Evolutionary conservation across 768 basidiomycete genomes (phyloP), one percentile per base, ranked within the genome.

Genomic region (Tylopilus sp.): DNA sequence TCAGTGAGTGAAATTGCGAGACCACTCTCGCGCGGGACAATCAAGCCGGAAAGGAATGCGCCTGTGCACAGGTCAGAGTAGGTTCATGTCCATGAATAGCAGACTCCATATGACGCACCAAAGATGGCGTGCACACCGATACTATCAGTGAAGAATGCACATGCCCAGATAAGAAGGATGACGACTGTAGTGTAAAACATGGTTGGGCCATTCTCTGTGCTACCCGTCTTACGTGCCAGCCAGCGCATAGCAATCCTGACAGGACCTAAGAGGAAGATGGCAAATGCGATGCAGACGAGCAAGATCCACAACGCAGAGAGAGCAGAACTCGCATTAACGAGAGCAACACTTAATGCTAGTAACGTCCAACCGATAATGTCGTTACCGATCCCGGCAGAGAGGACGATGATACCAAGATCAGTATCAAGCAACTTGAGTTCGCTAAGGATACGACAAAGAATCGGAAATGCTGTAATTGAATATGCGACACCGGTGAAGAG

Each of bases 121-220:
- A 96, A 96, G 57, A 95, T 92, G 33, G 92, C 86, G 64, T 92
- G 88, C 1, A 92, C 89, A 24, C 92, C 96, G 60, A 98, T 93
- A 49, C 89, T 76, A 61, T 96, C 94, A 1, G 94, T 96, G 66
- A 98, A 87, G 71, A 96, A 98, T 0, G 94, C 90, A 9, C 85
- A 89, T 0, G 82, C 84, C 71, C 98, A 94, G 13, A 93, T 74
- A 8, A 91, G 69, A 14, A 96, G 70, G 50, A 96, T 86, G 16
- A 85, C 86, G 1, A 82, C 68, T 0, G 91, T 92, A 89, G 97
- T 95, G 71, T 94, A 93, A 58, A 87, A 82, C 56, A 92, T 85
- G 0, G 90, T 86, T 0, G 96, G 95, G 0, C 89, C 89, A 43
- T 83, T 86, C 56, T 93, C 86, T 30, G 74, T 82, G 26, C 89